phyloP scores from a whole-genome alignment of 176 grass and related monocot genomes.

The Oryza nivara region DNA sequence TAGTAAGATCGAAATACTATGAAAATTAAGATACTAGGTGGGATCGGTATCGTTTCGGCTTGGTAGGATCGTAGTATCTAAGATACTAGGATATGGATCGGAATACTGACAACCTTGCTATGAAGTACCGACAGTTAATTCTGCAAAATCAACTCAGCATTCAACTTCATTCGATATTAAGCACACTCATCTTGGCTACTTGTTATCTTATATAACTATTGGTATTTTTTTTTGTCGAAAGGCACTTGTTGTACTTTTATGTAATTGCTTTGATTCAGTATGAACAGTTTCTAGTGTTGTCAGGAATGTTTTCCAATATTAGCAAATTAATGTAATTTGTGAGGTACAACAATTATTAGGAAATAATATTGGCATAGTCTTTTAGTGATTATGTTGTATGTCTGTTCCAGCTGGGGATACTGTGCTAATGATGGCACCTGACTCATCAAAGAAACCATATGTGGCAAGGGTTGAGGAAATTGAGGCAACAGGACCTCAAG shows the following conservation, averaged over 20 bases:
- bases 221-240: background rate
- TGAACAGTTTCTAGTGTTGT: conserved; percentile 1
- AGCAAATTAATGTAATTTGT: background rate
- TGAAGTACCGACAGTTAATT: conserved; percentile 5
- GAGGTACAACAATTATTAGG: too few species aligned
- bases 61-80: too few species aligned
- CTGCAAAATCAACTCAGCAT: background rate
- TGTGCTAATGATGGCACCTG: conserved; percentile 67
- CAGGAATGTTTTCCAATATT: background rate
- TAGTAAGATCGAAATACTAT: too few species aligned
- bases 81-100: too few species aligned
- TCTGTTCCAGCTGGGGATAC: conserved; percentile 67
- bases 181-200: background rate
- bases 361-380: background rate
- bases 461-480: conserved; percentile 81
- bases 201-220: background rate
- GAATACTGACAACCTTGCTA: too few species aligned
- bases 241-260: background rate
- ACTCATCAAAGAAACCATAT: conserved; percentile 67
- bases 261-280: background rate
- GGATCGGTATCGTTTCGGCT: too few species aligned
- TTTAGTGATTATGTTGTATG: conserved; percentile 14
- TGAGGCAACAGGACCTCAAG: conserved; percentile 58
- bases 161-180: background rate
- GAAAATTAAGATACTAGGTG: too few species aligned